Evolutionary conservation across 1,284 basidiomycete genomes (phyloP).

Genomic region (Trichosporon sp.): DNA sequence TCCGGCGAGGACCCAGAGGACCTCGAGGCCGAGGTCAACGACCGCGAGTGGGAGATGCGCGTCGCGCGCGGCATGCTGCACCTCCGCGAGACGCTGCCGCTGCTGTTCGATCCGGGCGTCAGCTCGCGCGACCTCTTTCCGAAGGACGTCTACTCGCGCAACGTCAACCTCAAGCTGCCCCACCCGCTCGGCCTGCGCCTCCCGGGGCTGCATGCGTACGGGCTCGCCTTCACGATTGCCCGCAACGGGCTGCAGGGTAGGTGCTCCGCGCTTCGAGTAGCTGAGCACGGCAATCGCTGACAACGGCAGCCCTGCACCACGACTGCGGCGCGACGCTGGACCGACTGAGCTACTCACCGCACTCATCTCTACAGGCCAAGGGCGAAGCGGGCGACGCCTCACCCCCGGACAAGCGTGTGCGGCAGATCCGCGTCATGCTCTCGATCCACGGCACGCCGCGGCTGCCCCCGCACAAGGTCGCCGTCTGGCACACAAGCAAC

Average conservation of each 20-base stretch:
- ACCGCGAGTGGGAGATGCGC: slow-evolving; percentile 48
- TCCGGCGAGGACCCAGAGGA: slow-evolving; percentile 7
- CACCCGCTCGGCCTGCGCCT: slow-evolving; percentile 45
- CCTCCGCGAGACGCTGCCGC: slow-evolving; percentile 45
- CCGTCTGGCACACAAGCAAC: slow-evolving; percentile 46
- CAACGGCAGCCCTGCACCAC: slow-evolving; percentile 40
- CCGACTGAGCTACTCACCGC: slow-evolving; percentile 40
- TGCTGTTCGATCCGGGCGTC: slow-evolving; percentile 36
- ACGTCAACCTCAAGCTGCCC: slow-evolving; percentile 42
- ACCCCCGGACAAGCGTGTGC: slow-evolving; percentile 24
- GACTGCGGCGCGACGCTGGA: slow-evolving; percentile 39
- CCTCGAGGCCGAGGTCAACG: slow-evolving; percentile 43
- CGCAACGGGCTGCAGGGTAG: slow-evolving; percentile 48
- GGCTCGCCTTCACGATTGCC: slow-evolving; percentile 44
- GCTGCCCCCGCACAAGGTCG: slow-evolving; percentile 41
- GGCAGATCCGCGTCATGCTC: slow-evolving; percentile 44
- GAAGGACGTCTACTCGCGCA: slow-evolving; percentile 41
- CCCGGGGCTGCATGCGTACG: slow-evolving; percentile 40
- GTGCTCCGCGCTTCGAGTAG: background rate
- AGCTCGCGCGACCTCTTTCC: slow-evolving; percentile 38
- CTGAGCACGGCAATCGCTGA: slow-evolving; percentile 3
- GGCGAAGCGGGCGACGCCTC: background rate
- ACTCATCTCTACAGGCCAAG: slow-evolving; percentile 16
- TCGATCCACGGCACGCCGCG: slow-evolving; percentile 39
- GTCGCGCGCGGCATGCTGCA: slow-evolving; percentile 47